Conservation (phyloP, 768 basidiomycete genomes). For the Serendipita vermifera region DNA sequence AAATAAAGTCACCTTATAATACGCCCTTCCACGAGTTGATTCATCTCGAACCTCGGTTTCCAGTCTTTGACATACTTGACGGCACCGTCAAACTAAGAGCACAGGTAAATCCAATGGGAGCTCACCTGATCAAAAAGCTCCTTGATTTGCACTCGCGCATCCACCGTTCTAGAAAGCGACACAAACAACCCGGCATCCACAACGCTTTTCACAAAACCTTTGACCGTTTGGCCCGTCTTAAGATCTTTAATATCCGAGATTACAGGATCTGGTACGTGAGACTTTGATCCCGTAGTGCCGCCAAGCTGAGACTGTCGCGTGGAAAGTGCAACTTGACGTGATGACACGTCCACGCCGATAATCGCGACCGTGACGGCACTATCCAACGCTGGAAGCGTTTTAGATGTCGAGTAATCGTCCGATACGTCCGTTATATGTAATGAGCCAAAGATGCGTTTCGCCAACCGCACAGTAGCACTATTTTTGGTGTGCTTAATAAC, state of each 20-base stretch:
- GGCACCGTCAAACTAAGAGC: slow-evolving; percentile 17
- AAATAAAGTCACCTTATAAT: slow-evolving; percentile 51
- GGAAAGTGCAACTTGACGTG: slow-evolving; percentile 64
- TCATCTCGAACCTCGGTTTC: slow-evolving; percentile 64
- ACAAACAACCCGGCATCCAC: slow-evolving; percentile 84
- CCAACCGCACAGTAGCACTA: slow-evolving; percentile 68
- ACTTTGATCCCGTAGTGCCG: slow-evolving; percentile 30
- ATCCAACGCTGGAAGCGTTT: slow-evolving; percentile 46
- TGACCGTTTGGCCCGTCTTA: slow-evolving; percentile 57
- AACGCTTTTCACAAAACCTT: slow-evolving; percentile 84
- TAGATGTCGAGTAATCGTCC: slow-evolving; percentile 60
- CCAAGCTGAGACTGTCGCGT: slow-evolving; percentile 60
- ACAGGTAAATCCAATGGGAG: slow-evolving; percentile 1
- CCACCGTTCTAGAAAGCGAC: slow-evolving; percentile 64
- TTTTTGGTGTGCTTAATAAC: slow-evolving; percentile 58
- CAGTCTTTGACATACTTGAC: slow-evolving; percentile 87
- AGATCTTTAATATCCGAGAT: slow-evolving; percentile 48
- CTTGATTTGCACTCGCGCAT: slow-evolving; percentile 84
- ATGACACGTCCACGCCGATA: slow-evolving; percentile 49
- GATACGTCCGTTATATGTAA: slow-evolving; percentile 69
- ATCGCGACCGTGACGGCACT: slow-evolving; percentile 60
- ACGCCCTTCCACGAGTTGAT: slow-evolving; percentile 79
- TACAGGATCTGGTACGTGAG: slow-evolving; percentile 51
- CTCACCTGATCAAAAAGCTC: slow-evolving; percentile 80
- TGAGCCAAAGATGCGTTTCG: slow-evolving; percentile 54